These are phyloP conservation scores for Malassezia slooffiae DNA, from an alignment of 1,284 basidiomycete species.

Conservation along the genomic window DNA sequence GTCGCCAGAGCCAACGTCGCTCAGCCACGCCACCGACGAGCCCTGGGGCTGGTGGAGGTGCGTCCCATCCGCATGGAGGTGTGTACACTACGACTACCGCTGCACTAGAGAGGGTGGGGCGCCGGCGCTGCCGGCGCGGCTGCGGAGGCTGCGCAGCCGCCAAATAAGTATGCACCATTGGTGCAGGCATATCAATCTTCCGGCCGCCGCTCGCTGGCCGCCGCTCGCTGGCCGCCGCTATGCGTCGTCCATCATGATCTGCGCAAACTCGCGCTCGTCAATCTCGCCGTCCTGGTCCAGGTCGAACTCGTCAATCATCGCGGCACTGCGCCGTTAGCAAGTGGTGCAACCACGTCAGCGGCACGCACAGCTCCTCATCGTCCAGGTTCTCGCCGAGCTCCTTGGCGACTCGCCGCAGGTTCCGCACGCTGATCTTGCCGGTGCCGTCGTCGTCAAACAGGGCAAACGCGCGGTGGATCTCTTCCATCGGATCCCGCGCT, in stretches of 20 bases:
- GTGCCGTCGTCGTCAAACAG: slow-evolving; percentile 93
- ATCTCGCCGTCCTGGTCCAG: slow-evolving; percentile 97
- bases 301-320: slow-evolving; percentile 99
- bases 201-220: too few relatives aligned
- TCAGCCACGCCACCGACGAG: not conserved
- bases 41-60: not conserved
- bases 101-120: too few relatives aligned
- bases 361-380: slow-evolving; percentile 85
- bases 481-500: slow-evolving; percentile 86
- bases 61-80: slow-evolving; percentile 6
- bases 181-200: too few relatives aligned
- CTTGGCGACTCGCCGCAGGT: slow-evolving; percentile 84
- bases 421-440: slow-evolving; percentile 82
- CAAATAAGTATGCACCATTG: too few relatives aligned
- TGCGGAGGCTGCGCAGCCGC: slow-evolving; percentile 2
- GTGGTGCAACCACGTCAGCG: too few relatives aligned
- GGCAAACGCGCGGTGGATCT: slow-evolving; percentile 86
- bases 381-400: slow-evolving; percentile 91
- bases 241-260: slow-evolving; percentile 86
- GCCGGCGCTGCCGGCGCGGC: not conserved
- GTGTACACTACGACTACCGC: slow-evolving; percentile 3
- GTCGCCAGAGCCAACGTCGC: not conserved
- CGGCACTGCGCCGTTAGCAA: slow-evolving; percentile 58
- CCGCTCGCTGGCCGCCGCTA: too few relatives aligned
- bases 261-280: slow-evolving; percentile 81